Evolutionary conservation across 495 filamentous ascomycete species (phyloP).

Genomic region (Saxispiralis lemnorum): DNA sequence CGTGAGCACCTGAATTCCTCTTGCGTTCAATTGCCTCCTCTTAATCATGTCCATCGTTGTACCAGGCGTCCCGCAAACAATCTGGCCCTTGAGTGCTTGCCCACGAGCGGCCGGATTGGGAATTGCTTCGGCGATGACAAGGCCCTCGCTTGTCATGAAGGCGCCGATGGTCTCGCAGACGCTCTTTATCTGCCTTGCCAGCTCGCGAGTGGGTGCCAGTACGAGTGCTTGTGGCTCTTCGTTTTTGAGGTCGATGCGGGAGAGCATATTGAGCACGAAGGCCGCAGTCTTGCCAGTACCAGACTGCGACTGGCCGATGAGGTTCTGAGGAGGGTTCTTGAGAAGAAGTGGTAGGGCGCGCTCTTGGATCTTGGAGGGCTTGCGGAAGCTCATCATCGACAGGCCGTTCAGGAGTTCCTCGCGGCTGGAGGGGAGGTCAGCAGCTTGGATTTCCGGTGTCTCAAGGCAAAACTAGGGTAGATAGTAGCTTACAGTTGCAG

Average conservation of each 20-base stretch:
- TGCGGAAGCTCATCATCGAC: constrained; percentile 69
- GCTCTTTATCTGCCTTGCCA: constrained; percentile 82
- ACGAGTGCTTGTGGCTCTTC: constrained; percentile 71
- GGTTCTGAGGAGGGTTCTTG: constrained; percentile 62
- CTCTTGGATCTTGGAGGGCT: constrained; percentile 95
- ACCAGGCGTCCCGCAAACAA: constrained; percentile 87
- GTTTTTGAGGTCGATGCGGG: constrained; percentile 54
- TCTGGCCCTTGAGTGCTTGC: constrained; percentile 43
- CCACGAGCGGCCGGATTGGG: constrained; percentile 50
- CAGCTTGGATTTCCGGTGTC: too few species aligned
- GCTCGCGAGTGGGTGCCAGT: constrained; percentile 81
- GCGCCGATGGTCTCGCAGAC: constrained; percentile 67
- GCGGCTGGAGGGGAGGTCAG: constrained; percentile 3
- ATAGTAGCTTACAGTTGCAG: constrained; percentile 52
- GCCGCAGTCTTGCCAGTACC: constrained; percentile 97
- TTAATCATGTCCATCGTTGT: constrained; percentile 77
- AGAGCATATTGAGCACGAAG: constrained; percentile 79
- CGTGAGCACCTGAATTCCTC: constrained; percentile 34
- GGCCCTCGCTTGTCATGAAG: constrained; percentile 35
- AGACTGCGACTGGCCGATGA: constrained; percentile 96
- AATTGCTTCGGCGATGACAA: constrained; percentile 61
- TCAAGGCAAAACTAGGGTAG: too few species aligned
- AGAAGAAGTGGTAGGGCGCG: constrained; percentile 77
- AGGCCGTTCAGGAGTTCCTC: constrained; percentile 40
- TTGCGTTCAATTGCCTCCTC: constrained; percentile 31